These are phyloP conservation scores for Taiwanofungus camphoratus DNA, from an alignment of 1,284 basidiomycete species.

Conservation along the genomic window DNA sequence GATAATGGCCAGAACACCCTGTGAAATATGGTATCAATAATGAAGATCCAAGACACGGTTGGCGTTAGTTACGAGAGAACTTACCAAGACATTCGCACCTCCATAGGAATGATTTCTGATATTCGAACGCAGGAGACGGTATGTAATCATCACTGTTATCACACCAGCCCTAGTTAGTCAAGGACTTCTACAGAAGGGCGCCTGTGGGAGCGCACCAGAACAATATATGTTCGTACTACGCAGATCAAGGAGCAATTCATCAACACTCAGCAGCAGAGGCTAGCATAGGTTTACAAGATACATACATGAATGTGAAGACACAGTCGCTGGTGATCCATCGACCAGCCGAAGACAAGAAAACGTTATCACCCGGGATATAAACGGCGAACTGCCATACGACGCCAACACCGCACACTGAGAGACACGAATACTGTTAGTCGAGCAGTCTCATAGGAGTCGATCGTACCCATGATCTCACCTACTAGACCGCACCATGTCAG, in stretches of 20 bases:
- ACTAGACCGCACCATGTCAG: not conserved
- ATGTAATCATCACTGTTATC: slow-evolving; percentile 1
- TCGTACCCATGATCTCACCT: too few species aligned
- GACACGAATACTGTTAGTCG: too few species aligned
- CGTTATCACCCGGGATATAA: not conserved
- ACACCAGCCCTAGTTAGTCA: too few species aligned
- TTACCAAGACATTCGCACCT: slow-evolving; percentile 1
- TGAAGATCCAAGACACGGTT: too few species aligned
- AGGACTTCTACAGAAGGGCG: too few species aligned
- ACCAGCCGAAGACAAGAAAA: slow-evolving; percentile 1
- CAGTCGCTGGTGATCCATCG: slow-evolving; percentile 7
- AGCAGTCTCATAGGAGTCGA: too few species aligned
- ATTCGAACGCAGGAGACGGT: slow-evolving; percentile 1
- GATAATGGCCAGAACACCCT: slow-evolving; percentile 1
- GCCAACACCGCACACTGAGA: slow-evolving; percentile 5
- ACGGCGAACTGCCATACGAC: slow-evolving; percentile 2
- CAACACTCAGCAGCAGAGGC: not conserved
- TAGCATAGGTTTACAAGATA: not conserved
- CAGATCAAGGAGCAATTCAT: too few species aligned
- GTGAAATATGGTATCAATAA: too few species aligned
- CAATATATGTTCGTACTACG: too few species aligned
- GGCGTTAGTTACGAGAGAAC: not conserved
- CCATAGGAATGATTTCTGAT: not conserved
- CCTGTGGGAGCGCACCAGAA: too few species aligned
- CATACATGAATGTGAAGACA: slow-evolving; percentile 3